Conservation (phyloP, 495 filamentous ascomycete species). For the Daldinia childiae region DNA sequence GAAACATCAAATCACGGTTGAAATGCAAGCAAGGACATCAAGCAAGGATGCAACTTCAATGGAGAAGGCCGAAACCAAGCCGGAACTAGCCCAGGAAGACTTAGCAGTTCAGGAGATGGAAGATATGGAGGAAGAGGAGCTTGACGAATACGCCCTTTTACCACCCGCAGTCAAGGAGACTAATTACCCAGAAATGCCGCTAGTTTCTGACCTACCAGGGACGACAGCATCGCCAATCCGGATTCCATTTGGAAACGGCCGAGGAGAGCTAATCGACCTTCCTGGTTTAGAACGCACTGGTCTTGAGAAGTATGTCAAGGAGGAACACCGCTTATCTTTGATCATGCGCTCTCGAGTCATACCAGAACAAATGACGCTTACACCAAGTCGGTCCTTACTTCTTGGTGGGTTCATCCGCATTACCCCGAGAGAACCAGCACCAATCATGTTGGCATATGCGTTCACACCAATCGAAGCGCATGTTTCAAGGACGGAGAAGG, state of each 20-base stretch:
- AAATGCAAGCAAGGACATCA: slow-evolving; percentile 36
- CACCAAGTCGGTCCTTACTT: slow-evolving; percentile 82
- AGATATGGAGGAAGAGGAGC: slow-evolving; percentile 31
- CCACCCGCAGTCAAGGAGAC: slow-evolving; percentile 78
- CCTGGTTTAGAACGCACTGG: slow-evolving; percentile 82
- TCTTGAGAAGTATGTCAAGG: slow-evolving; percentile 72
- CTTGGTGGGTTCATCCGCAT: slow-evolving; percentile 90
- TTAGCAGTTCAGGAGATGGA: slow-evolving; percentile 40
- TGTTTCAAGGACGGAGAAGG: slow-evolving; percentile 80
- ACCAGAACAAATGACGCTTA: slow-evolving; percentile 74
- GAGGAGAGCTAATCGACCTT: slow-evolving; percentile 93
- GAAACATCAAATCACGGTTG: slow-evolving; percentile 48
- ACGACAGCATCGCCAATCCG: slow-evolving; percentile 96
- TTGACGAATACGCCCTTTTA: slow-evolving; percentile 62
- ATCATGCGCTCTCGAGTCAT: slow-evolving; percentile 77
- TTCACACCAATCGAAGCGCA: slow-evolving; percentile 81
- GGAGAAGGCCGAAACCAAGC: slow-evolving; percentile 28
- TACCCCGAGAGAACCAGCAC: slow-evolving; percentile 72
- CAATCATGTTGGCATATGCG: slow-evolving; percentile 74
- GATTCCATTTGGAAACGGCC: slow-evolving; percentile 81
- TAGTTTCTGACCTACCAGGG: slow-evolving; percentile 86
- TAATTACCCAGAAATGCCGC: slow-evolving; percentile 78
- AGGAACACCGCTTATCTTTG: slow-evolving; percentile 69
- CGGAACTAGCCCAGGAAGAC: slow-evolving; percentile 36
- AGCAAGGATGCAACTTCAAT: slow-evolving; percentile 26